A percentile compares a stretch with the other conserved stretches of the same genome.
Conservation (phyloP, 2,329 filamentous ascomycete genomes). For the Aureobasidium sp. region DNA sequence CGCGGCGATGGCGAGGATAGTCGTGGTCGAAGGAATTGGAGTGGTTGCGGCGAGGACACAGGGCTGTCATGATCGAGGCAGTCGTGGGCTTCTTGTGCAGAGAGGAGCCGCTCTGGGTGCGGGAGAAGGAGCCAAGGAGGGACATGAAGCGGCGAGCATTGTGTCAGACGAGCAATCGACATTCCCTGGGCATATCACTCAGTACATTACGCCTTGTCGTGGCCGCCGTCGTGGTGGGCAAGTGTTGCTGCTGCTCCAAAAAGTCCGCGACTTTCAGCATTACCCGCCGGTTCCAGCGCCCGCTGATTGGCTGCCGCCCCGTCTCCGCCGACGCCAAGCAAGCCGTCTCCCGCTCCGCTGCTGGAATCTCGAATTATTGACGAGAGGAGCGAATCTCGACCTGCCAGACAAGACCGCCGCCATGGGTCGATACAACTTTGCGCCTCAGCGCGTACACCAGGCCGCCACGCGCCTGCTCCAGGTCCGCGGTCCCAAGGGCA, state of each 20-base stretch:
- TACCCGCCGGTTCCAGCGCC: neutral
- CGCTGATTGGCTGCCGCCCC: slow-evolving; percentile 13
- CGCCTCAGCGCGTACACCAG: slow-evolving; percentile 44
- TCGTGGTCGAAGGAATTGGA: neutral
- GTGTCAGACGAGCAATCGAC: slow-evolving; percentile 31
- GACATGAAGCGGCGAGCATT: slow-evolving; percentile 58
- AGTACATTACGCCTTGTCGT: neutral
- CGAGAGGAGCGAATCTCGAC: neutral
- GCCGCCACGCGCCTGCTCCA: slow-evolving; percentile 43
- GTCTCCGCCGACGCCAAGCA: slow-evolving; percentile 3
- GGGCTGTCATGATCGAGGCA: slow-evolving; percentile 28
- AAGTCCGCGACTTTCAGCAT: neutral
- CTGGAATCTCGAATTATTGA: neutral
- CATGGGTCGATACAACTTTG: slow-evolving; percentile 46
- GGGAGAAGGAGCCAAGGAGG: slow-evolving; percentile 47
- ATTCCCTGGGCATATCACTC: slow-evolving; percentile 5
- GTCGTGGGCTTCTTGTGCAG: slow-evolving; percentile 21
- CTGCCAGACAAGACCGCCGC: slow-evolving; percentile 5
- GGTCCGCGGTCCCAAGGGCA: slow-evolving; percentile 14
- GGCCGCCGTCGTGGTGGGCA: too few species aligned
- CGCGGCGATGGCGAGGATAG: neutral
- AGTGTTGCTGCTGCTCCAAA: slow-evolving; percentile 1
- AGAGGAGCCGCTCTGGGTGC: slow-evolving; percentile 27
- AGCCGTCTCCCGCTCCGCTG: neutral
- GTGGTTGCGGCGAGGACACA: slow-evolving; percentile 2